Percentiles rank a stretch among this genome's conserved stretches.
phyloP scores from a whole-genome alignment of 2,329 filamentous ascomycete genomes.

The Pseudogymnoascus sp. region DNA sequence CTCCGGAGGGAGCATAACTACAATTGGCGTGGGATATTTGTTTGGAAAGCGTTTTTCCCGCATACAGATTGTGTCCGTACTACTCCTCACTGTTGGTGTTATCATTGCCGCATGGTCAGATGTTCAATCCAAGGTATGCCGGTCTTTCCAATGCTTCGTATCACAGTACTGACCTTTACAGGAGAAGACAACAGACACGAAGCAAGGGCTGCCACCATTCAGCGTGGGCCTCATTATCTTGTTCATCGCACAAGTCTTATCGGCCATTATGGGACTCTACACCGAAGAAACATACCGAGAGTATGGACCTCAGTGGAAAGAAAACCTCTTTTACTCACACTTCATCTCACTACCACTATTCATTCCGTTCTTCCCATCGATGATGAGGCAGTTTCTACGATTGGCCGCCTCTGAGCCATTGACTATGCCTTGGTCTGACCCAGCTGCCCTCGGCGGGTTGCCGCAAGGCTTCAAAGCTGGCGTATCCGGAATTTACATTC shows the following conservation, averaged over 20 bases:
- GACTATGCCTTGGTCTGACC: constrained; percentile 30
- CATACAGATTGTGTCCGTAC: constrained; percentile 72
- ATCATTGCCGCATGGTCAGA: constrained; percentile 85
- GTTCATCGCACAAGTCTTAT: constrained; percentile 79
- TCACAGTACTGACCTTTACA: neutral
- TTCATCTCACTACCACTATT: constrained; percentile 69
- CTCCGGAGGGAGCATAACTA: constrained; percentile 91
- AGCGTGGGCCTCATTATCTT: constrained; percentile 70
- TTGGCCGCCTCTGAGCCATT: constrained; percentile 58
- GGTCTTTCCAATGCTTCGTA: constrained; percentile 6
- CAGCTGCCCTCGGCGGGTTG: constrained; percentile 22
- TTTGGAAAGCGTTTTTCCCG: constrained; percentile 78
- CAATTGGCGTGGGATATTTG: constrained; percentile 81
- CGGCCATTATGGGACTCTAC: constrained; percentile 90
- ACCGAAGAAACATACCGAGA: constrained; percentile 81
- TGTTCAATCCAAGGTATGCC: constrained; percentile 65
- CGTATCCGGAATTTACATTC: constrained; percentile 37
- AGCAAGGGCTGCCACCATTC: constrained; percentile 39
- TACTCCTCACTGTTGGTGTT: constrained; percentile 77
- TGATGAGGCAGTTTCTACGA: constrained; percentile 53
- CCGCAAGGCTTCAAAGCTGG: constrained; percentile 32
- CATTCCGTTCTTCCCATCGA: constrained; percentile 57
- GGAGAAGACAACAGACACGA: constrained; percentile 11
- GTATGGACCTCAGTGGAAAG: constrained; percentile 86
- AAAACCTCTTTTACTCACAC: constrained; percentile 92